Evolutionary conservation across 129 eudicot species (phyloP).

Genomic region (Saussurea involucrata): DNA sequence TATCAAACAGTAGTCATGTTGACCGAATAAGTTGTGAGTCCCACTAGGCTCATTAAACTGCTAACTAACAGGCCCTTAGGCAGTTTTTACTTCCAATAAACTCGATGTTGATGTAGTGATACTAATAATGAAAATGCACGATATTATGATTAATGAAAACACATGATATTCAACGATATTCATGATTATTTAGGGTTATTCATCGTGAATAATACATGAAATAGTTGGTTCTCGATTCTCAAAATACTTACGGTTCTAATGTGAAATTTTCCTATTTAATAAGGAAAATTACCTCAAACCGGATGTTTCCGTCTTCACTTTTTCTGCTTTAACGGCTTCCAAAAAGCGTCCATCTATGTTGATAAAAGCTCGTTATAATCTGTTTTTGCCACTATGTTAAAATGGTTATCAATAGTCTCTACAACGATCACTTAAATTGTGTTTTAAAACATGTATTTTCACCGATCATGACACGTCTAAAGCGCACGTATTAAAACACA

Average conservation of each 20-base stretch:
- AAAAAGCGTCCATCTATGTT: slow-evolving; percentile 15
- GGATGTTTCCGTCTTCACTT: slow-evolving; percentile 14
- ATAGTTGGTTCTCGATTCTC: neutral
- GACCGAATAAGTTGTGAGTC: too few relatives aligned
- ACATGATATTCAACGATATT: neutral
- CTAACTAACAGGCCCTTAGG: too few relatives aligned
- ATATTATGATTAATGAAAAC: too few relatives aligned
- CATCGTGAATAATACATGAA: neutral
- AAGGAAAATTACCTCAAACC: slow-evolving; percentile 38
- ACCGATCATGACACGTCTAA: too few relatives aligned
- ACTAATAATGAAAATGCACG: too few relatives aligned
- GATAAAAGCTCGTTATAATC: neutral
- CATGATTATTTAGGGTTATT: neutral
- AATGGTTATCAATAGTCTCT: neutral
- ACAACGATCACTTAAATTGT: too few relatives aligned
- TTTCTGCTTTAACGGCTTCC: slow-evolving; percentile 34
- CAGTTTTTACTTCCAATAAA: too few relatives aligned
- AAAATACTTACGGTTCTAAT: neutral
- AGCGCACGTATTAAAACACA: too few relatives aligned
- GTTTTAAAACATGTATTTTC: too few relatives aligned
- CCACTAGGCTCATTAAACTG: too few relatives aligned
- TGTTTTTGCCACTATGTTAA: neutral
- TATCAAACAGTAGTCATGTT: too few relatives aligned
- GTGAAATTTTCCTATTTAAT: neutral
- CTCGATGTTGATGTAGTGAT: too few relatives aligned